Evolutionary conservation across 2,329 filamentous ascomycete species (phyloP), one percentile per base, ranked within the genome.

Genomic region (Dothistroma pini): DNA sequence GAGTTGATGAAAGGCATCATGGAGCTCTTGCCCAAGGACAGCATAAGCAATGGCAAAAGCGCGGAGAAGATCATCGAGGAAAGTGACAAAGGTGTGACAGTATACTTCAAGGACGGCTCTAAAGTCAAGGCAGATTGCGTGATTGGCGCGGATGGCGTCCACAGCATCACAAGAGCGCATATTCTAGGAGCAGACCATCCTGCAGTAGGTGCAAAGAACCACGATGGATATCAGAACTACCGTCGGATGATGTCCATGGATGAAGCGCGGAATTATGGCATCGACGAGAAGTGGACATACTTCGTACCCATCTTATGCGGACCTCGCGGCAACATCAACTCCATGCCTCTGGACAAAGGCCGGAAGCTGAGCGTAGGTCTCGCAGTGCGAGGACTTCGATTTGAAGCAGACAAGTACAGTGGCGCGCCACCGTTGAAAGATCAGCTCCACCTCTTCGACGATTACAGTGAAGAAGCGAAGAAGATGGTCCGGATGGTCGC

Each of bases 71-170:
- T 79, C 1, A 77, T 79, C 1, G 66, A 72, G 22, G 59, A 66
- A 32, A 54, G 21, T n/a, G 71, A 70, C 6, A 70, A 75, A 16
- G 68, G 69, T 0, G 70, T 77, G 0, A 68, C 60, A 16, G 59
- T 84, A 0, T 67, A 67, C 29, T 84, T 85, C 65, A 71, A 75
- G n/a, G 82, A 84, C 65, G 81, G 79, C 6, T 77, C 75, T 0
- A 74, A 69, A 2, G 73, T 74, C 0, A 68, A 70, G 0, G 80
- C 79, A 0, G 80, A 84, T 63, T 69, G 83, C 47, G 67, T 84
- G 25, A 75, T 85, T 16, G 82, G 81, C 0, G 79, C 81, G 0
- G 82, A 85, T 68, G 83, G 83, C 44, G 79, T 84, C 52, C 79
- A 81, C 65, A 83, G 80, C 21, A 72, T 75, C 1, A 76, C 81